Evolutionary conservation across 2,329 filamentous ascomycete genomes (phyloP).

Genomic region (Pseudogymnoascus sp.): DNA sequence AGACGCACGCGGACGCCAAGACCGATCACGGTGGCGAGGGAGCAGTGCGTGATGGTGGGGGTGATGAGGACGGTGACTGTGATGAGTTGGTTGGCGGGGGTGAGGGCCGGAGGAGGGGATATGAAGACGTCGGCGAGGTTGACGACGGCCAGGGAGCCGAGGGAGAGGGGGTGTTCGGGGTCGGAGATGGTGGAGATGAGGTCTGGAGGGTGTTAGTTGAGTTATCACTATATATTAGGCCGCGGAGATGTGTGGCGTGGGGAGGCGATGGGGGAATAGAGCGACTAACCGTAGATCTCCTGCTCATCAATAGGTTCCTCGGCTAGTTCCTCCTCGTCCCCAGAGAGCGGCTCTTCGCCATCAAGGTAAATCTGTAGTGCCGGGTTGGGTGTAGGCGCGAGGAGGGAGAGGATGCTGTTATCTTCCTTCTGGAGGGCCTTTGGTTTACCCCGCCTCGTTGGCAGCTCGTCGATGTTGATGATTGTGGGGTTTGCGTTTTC

Average conservation of each 20-base stretch:
- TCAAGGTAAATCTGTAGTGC: slow-evolving; percentile 13
- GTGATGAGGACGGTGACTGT: slow-evolving; percentile 83
- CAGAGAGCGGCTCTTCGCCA: slow-evolving; percentile 26
- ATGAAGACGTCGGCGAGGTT: slow-evolving; percentile 92
- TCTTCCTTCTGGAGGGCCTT: slow-evolving; percentile 34
- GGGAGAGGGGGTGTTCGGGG: slow-evolving; percentile 88
- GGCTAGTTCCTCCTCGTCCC: slow-evolving; percentile 48
- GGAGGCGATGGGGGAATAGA: background rate
- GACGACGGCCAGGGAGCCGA: slow-evolving; percentile 88
- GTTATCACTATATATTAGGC: background rate
- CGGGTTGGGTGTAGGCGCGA: slow-evolving; percentile 20
- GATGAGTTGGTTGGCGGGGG: slow-evolving; percentile 47
- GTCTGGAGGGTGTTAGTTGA: slow-evolving; percentile 49
- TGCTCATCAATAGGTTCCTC: slow-evolving; percentile 90
- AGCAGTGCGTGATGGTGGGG: slow-evolving; percentile 94
- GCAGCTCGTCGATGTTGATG: slow-evolving; percentile 77
- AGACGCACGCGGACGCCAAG: slow-evolving; percentile 85
- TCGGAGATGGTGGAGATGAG: slow-evolving; percentile 92
- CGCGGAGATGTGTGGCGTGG: background rate
- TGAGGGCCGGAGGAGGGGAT: slow-evolving; percentile 45
- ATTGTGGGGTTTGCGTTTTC: slow-evolving; percentile 92
- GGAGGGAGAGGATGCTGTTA: slow-evolving; percentile 21
- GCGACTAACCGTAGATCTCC: slow-evolving; percentile 74
- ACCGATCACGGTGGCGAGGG: slow-evolving; percentile 90
- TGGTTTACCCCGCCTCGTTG: slow-evolving; percentile 58